Evolutionary conservation across 106 monocot genomes (phyloP), one percentile per base, ranked within the genome.

Genomic region (Dendrobium officinale): DNA sequence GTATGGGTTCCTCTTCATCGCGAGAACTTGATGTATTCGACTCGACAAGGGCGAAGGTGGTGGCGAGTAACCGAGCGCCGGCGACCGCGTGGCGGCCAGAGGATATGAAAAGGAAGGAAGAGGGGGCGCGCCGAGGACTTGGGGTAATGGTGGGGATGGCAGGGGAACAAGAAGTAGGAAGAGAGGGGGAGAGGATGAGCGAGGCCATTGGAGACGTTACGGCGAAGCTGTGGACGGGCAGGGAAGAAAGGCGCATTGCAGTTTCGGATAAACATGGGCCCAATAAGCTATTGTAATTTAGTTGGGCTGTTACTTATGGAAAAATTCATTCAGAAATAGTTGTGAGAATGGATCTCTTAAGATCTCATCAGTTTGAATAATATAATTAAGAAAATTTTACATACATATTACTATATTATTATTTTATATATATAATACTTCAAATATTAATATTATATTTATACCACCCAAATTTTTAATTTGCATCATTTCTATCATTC

Each of bases 21-120:
- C 86, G 56, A 20, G 91, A 82, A 67, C 87, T 87, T 42, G 90
- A 20, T 26, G 93, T 86, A 48, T 85, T 87, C 68, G 74, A 20
- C 17, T 91, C 91, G 4, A 85, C 77, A 78, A 95, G 76, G 19
- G 93, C 88, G 75, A 79, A 87, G 49, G 81, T 75, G 73, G 85
- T 55, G 33, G 70, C 47, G 70, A 82, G 73, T 37, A 76, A 44
- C 55, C 74, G 89, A 45, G 37, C 8, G 19, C 19, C 31, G 41
- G 9, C 17, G 11, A 24, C 49, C 47, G 18, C 33, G 29, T 2
- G 31, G 37, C 55, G 29, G 44, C 51, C 73, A 26, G 66, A 37
- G 81, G 80, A 70, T 19, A 55, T 77, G 19, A 24, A n/a, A 9
- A 55, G 67, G 67, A 81, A 41, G 76, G 79, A 79, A 15, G 83